Evolutionary conservation across 2,329 filamentous ascomycete genomes (phyloP).

Genomic region (Curvularia spicifera): DNA sequence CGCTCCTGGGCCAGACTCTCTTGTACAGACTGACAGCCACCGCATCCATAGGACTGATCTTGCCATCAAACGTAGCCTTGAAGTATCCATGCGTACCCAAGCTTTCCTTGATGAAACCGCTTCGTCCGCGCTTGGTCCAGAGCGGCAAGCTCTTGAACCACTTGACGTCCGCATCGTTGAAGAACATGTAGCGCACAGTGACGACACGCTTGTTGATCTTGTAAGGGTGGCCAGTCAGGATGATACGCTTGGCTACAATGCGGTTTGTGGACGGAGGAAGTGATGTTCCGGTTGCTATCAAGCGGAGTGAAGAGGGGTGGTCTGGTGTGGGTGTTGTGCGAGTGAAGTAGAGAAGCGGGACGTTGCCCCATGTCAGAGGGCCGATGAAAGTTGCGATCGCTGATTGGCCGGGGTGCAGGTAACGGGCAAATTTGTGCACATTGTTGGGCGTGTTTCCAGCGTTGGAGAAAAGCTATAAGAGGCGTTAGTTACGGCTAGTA

Average conservation of each 20-base stretch:
- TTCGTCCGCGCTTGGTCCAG: conserved; percentile 89
- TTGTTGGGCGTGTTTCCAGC: conserved; percentile 92
- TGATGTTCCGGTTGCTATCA: conserved; percentile 87
- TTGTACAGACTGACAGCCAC: conserved; percentile 78
- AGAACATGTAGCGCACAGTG: conserved; percentile 99
- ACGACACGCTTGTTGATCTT: conserved; percentile 99
- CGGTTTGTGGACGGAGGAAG: conserved; percentile 75
- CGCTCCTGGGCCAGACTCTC: conserved; percentile 69
- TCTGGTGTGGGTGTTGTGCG: conserved; percentile 53
- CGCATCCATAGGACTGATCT: conserved; percentile 94
- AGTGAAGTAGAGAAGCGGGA: conserved; percentile 89
- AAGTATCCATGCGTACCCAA: conserved; percentile 99
- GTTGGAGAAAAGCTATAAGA: conserved; percentile 73
- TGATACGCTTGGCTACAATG: conserved; percentile 90
- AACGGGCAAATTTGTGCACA: conserved; percentile 96
- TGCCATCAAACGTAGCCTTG: conserved; percentile 96
- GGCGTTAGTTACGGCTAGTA: conserved; percentile 11
- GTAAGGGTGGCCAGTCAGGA: conserved; percentile 94
- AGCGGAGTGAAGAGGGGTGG: conserved; percentile 59
- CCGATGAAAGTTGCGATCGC: conserved; percentile 89
- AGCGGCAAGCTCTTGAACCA: conserved; percentile 98
- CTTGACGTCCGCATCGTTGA: conserved; percentile 90
- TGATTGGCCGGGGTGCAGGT: conserved; percentile 86
- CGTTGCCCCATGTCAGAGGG: conserved; percentile 89
- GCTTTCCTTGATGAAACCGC: conserved; percentile 91